phyloP scores from a whole-genome alignment of 2,329 filamentous ascomycete genomes.

The Penicillium hesseltinei region DNA sequence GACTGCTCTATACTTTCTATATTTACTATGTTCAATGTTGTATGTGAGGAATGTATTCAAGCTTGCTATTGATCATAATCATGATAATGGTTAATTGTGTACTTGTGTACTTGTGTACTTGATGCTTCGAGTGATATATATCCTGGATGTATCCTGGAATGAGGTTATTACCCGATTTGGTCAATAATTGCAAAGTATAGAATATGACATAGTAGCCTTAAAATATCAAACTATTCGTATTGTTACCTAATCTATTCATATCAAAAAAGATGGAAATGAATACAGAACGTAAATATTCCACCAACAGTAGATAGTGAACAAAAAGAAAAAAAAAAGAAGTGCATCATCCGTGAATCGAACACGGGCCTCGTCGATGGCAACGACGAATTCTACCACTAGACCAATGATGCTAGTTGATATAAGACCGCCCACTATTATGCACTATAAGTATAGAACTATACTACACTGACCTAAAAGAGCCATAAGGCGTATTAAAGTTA shows the following conservation, averaged over 20 bases:
- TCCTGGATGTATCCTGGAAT: not conserved
- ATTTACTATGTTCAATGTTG: not conserved
- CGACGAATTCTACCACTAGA: slow-evolving; percentile 48
- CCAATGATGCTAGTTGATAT: slow-evolving; percentile 39
- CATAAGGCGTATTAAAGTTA: too few species aligned
- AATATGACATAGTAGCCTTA: not conserved
- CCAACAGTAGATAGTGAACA: too few species aligned
- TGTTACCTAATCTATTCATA: not conserved
- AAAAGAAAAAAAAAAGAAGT: slow-evolving; percentile 17
- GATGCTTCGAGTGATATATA: not conserved
- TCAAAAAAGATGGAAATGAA: not conserved
- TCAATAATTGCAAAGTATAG: not conserved
- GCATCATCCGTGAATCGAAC: slow-evolving; percentile 50
- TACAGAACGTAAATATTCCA: not conserved
- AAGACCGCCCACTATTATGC: accelerated
- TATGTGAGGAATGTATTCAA: not conserved
- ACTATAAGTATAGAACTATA: too few species aligned
- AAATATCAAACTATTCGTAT: not conserved
- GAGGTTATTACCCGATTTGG: not conserved
- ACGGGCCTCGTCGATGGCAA: slow-evolving; percentile 49
- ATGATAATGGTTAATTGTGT: not conserved
- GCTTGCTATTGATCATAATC: not conserved
- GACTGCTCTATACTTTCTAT: not conserved
- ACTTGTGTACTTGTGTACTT: not conserved
- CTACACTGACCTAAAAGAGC: too few species aligned